Evolutionary conservation across 352 stramenopile species (phyloP).

Genomic region (Pythium volutum): DNA sequence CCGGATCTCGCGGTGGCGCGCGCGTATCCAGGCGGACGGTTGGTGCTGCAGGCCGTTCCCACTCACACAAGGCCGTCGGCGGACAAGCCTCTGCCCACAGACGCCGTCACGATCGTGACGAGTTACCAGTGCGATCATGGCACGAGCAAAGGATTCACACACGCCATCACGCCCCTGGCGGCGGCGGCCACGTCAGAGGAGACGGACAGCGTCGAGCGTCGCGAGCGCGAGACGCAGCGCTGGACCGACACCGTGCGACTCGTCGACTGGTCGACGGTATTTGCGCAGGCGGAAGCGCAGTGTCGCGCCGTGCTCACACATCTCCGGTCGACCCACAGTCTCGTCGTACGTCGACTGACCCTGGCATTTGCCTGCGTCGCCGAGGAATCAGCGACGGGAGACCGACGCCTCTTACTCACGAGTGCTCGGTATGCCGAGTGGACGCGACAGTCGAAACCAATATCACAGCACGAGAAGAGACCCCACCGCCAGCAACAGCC

Average conservation of each 20-base stretch:
- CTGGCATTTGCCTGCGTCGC: conserved; percentile 5
- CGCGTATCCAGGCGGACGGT: conserved; percentile 15
- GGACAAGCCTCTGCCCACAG: not conserved
- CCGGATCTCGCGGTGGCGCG: conserved; percentile 25
- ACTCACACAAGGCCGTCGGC: not conserved
- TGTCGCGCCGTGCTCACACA: conserved; percentile 1
- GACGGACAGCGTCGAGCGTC: not conserved
- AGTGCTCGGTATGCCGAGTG: conserved; percentile 3
- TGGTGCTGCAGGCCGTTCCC: conserved; percentile 34
- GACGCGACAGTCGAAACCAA: not conserved
- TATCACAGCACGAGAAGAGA: not conserved
- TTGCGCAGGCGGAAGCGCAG: not conserved
- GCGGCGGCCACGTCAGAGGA: no score
- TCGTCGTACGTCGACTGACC: not conserved
- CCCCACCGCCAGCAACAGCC: not conserved
- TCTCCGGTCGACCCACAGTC: not conserved
- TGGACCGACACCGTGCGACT: not conserved
- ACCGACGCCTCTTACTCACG: not conserved
- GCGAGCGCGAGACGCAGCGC: not conserved
- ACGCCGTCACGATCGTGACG: not conserved
- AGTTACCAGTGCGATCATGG: not conserved
- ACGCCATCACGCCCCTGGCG: not conserved
- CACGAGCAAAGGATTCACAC: not conserved
- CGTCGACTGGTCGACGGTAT: not conserved
- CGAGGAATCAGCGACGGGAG: no score